phyloP scores from a whole-genome alignment of 306 rosid species.

The Elaeagnus macrophylla region DNA sequence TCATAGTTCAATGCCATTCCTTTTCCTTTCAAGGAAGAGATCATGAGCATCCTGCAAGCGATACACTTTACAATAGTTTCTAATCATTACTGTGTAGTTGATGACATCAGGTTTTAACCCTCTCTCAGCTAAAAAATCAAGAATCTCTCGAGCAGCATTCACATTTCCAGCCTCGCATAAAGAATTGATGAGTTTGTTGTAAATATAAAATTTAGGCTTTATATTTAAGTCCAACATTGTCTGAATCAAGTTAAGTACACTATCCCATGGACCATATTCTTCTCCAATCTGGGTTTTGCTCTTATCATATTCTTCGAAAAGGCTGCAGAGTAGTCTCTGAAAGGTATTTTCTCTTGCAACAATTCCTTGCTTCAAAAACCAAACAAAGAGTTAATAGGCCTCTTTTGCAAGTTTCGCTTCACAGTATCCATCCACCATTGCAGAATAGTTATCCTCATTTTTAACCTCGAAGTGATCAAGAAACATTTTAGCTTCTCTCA shows the following conservation, averaged over 20 bases:
- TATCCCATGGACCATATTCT: neutral
- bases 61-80: slow-evolving; percentile 51
- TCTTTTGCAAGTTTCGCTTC: slow-evolving; percentile 31
- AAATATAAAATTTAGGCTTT: slow-evolving; percentile 42
- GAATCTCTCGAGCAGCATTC: slow-evolving; percentile 35
- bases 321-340: slow-evolving; percentile 43
- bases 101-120: slow-evolving; percentile 53
- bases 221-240: slow-evolving; percentile 36
- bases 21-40: slow-evolving; percentile 61
- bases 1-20: slow-evolving; percentile 62
- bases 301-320: slow-evolving; percentile 37
- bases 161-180: slow-evolving; percentile 46
- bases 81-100: slow-evolving; percentile 66
- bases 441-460: slow-evolving; percentile 45
- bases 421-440: slow-evolving; percentile 68
- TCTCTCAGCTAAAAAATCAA: slow-evolving; percentile 32
- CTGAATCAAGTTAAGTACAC: slow-evolving; percentile 33
- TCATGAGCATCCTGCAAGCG: slow-evolving; percentile 44
- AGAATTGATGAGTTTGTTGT: slow-evolving; percentile 47
- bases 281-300: too few relatives aligned
- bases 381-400: slow-evolving; percentile 42
- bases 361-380: slow-evolving; percentile 37
- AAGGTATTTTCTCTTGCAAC: slow-evolving; percentile 26
- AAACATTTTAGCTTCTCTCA: slow-evolving; percentile 50
- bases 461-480: slow-evolving; percentile 39